Conservation (phyloP, 495 filamentous ascomycete species). For the Penicillium goetzii region DNA sequence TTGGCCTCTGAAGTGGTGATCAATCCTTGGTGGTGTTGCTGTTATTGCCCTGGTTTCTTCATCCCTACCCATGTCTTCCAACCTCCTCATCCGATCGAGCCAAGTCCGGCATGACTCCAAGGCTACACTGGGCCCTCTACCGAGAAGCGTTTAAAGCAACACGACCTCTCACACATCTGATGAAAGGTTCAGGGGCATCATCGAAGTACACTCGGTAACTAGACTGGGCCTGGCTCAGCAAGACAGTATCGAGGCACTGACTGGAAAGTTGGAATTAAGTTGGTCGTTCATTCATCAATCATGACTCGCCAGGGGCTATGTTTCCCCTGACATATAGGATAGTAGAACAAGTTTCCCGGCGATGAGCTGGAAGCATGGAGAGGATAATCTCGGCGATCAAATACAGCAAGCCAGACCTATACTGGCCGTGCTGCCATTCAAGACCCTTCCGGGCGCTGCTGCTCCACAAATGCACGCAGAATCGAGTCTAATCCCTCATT, state of each 20-base stretch:
- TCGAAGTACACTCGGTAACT: slow-evolving; percentile 4
- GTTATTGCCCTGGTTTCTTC: too few relatives aligned
- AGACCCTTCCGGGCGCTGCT: slow-evolving; percentile 41
- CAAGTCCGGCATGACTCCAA: neutral
- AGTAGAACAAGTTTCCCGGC: slow-evolving; percentile 1
- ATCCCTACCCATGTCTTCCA: too few relatives aligned
- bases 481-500: slow-evolving; percentile 83
- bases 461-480: slow-evolving; percentile 67
- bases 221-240: neutral
- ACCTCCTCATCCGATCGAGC: neutral
- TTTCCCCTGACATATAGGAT: neutral
- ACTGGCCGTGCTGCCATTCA: slow-evolving; percentile 9
- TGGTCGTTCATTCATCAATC: slow-evolving; percentile 19
- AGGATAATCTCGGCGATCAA: neutral
- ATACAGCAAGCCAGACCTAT: neutral
- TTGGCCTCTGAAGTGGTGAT: neutral
- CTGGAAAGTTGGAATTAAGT: slow-evolving; percentile 9
- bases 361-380: slow-evolving; percentile 11
- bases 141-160: neutral
- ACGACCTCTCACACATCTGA: neutral
- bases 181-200: slow-evolving; percentile 11
- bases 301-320: slow-evolving; percentile 4
- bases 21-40: too few relatives aligned
- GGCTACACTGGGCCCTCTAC: neutral
- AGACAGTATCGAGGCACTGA: slow-evolving; percentile 4